Conservation (phyloP, 1,284 basidiomycete species). For the Moniliophthora roreri region DNA sequence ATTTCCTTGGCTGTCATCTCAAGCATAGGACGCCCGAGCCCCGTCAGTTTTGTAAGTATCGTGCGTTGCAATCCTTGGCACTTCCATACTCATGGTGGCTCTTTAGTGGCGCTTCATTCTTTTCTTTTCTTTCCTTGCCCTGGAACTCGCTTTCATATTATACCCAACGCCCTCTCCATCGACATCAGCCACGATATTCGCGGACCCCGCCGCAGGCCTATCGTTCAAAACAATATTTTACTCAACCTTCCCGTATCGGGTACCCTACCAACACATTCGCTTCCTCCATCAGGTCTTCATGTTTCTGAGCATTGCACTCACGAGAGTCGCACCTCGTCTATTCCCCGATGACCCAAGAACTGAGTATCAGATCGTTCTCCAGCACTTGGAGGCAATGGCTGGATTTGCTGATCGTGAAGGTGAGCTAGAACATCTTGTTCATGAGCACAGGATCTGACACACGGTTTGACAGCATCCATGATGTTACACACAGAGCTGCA, state of each 20-base stretch:
- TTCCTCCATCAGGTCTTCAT: constrained; percentile 79
- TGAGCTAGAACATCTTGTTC: constrained; percentile 27
- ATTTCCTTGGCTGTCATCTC: constrained; percentile 63
- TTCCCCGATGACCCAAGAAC: constrained; percentile 40
- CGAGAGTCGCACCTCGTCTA: constrained; percentile 64
- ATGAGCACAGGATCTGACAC: background rate
- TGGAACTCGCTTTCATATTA: constrained; percentile 65
- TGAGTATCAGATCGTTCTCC: constrained; percentile 31
- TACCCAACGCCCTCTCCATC: constrained; percentile 46
- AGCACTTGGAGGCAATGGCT: constrained; percentile 35
- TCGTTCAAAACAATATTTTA: constrained; percentile 40
- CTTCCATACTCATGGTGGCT: constrained; percentile 14
- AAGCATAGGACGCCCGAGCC: constrained; percentile 56
- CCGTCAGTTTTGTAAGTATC: constrained; percentile 65
- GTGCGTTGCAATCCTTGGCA: constrained; percentile 6
- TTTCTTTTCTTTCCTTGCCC: constrained; percentile 54
- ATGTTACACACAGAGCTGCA: constrained; percentile 42
- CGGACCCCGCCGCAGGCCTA: constrained; percentile 26
- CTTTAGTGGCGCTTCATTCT: constrained; percentile 77
- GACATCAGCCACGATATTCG: constrained; percentile 21
- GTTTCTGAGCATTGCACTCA: constrained; percentile 68
- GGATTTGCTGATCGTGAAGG: constrained; percentile 46
- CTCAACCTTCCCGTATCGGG: constrained; percentile 59
- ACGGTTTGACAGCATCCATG: constrained; percentile 28
- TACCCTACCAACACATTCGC: constrained; percentile 70